These are phyloP conservation scores for Yamadazyma conglobata DNA, from an alignment of 1,139 yeast genomes.

Conservation along the genomic window DNA sequence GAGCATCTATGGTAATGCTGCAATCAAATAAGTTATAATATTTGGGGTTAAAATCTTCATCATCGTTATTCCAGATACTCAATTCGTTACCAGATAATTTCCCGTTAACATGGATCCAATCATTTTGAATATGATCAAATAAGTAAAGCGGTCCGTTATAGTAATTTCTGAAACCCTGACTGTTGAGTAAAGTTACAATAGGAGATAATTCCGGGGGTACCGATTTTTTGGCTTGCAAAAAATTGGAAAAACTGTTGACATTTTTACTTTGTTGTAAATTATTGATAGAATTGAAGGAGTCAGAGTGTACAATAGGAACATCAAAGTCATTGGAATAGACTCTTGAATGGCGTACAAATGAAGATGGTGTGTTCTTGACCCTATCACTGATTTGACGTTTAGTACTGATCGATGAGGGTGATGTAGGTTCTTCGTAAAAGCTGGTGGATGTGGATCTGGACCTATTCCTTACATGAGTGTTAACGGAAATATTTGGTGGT, in stretches of 20 bases:
- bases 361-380: constrained; percentile 35
- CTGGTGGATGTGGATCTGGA: constrained; percentile 5
- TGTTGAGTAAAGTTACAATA: constrained; percentile 38
- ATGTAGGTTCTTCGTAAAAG: constrained; percentile 10
- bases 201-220: constrained; percentile 41
- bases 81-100: constrained; percentile 52
- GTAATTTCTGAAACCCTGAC: constrained; percentile 40
- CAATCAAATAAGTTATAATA: constrained; percentile 49
- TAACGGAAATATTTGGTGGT: constrained; percentile 2
- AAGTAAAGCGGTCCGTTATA: constrained; percentile 30
- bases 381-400: constrained; percentile 20
- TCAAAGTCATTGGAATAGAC: constrained; percentile 24
- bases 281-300: constrained; percentile 15
- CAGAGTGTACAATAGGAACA: constrained; percentile 11
- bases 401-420: constrained; percentile 12
- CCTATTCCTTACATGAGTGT: neutral
- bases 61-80: constrained; percentile 37
- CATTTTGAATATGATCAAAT: constrained; percentile 15
- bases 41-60: constrained; percentile 37
- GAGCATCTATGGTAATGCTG: constrained; percentile 11
- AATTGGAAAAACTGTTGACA: constrained; percentile 19
- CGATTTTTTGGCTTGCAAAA: constrained; percentile 20
- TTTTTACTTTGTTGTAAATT: constrained; percentile 10
- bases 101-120: constrained; percentile 40
- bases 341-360: constrained; percentile 37